phyloP scores from a whole-genome alignment of 2,329 filamentous ascomycete genomes.

The Epichloe uncinata region DNA sequence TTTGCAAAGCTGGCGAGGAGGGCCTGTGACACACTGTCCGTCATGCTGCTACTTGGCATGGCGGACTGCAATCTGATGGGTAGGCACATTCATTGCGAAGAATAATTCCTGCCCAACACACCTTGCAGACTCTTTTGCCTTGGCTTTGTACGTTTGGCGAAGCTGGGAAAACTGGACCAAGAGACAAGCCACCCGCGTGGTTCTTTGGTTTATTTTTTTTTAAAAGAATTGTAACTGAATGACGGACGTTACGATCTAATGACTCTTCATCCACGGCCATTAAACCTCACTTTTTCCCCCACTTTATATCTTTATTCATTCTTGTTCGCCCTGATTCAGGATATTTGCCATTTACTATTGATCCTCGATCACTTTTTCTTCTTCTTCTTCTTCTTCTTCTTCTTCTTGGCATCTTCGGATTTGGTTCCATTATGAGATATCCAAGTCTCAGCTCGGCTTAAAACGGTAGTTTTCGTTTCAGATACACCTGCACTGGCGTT shows the following conservation, averaged over 20 bases:
- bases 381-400: conserved; percentile 8
- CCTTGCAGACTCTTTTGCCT: conserved; percentile 13
- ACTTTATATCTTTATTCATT: conserved; percentile 2
- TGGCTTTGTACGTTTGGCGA: conserved; percentile 5
- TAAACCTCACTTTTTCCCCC: neutral
- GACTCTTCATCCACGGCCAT: conserved; percentile 7
- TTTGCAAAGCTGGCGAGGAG: conserved; percentile 94
- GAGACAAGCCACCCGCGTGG: conserved; percentile 3
- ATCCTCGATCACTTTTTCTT: conserved; percentile 8
- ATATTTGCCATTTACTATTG: conserved; percentile 2
- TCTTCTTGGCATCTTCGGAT: conserved; percentile 3
- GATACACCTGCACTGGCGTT: conserved; percentile 19
- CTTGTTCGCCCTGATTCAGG: neutral
- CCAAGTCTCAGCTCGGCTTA: neutral
- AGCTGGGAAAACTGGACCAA: conserved; percentile 6
- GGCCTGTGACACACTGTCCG: conserved; percentile 49
- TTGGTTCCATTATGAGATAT: neutral
- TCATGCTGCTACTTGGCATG: conserved; percentile 15
- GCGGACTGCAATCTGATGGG: conserved; percentile 15
- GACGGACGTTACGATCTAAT: conserved; percentile 8
- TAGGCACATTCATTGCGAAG: neutral
- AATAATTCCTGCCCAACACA: conserved; percentile 6
- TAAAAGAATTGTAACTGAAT: neutral
- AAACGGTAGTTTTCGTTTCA: conserved; percentile 1
- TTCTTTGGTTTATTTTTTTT: too few relatives aligned